Evolutionary conservation across 2,329 filamentous ascomycete species (phyloP).

Genomic region (Cordyceps javanica): DNA sequence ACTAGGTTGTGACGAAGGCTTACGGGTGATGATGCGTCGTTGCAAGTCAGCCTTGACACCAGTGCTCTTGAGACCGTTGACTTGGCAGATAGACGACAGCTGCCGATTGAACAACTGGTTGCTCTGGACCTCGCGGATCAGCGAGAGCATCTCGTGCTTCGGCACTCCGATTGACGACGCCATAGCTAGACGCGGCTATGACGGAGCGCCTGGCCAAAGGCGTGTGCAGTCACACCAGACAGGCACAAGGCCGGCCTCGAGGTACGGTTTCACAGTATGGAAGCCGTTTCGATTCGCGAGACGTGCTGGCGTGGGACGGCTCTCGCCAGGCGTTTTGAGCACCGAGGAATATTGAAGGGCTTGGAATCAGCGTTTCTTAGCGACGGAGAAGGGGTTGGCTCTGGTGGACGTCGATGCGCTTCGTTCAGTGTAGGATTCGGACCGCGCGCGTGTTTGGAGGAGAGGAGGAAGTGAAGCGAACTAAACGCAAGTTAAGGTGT

Average conservation of each 20-base stretch:
- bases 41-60: conserved; percentile 84
- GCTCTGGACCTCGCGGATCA: conserved; percentile 39
- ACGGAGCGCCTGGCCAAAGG: conserved; percentile 4
- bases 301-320: not conserved
- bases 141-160: conserved; percentile 36
- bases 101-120: conserved; percentile 51
- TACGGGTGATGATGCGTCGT: conserved; percentile 70
- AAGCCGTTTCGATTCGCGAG: not conserved
- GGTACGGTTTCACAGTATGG: not conserved
- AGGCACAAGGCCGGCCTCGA: not conserved
- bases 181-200: conserved; percentile 17
- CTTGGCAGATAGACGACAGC: conserved; percentile 69
- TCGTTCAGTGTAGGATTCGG: not conserved
- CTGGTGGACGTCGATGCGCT: not conserved
- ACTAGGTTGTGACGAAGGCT: conserved; percentile 30
- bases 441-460: not conserved
- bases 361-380: not conserved
- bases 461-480: not conserved
- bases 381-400: not conserved
- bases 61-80: conserved; percentile 67
- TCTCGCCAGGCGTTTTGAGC: not conserved
- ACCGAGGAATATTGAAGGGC: not conserved
- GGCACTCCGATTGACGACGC: conserved; percentile 24
- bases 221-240: not conserved
- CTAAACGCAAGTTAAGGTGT: not conserved